Evolutionary conservation across 1,139 yeast genomes (phyloP).

Genomic region (Nakaseomyces nivariensis): DNA sequence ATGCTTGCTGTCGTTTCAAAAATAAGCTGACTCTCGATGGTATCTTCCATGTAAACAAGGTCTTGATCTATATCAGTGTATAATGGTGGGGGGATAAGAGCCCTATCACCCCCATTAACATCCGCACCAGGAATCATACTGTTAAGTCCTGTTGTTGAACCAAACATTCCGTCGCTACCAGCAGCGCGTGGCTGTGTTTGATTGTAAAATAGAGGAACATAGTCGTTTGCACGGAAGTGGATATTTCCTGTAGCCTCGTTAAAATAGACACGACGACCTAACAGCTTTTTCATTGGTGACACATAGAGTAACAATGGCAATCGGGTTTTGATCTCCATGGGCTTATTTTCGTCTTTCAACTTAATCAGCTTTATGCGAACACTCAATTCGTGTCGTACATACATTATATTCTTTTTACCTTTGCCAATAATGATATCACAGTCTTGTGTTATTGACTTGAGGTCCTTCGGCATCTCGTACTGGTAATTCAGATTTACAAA

Average conservation of each 20-base stretch:
- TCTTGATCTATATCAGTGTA: constrained; percentile 11
- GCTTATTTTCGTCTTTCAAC: constrained; percentile 9
- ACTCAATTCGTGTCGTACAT: constrained; percentile 22
- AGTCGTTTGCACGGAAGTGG: constrained; percentile 34
- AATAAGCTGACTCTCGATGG: background rate
- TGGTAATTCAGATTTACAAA: constrained; percentile 43
- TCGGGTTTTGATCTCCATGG: constrained; percentile 36
- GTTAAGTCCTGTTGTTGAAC: background rate
- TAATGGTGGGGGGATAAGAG: constrained; percentile 15
- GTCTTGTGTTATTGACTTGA: constrained; percentile 48
- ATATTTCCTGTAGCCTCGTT: constrained; percentile 40
- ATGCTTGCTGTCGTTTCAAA: constrained; percentile 4
- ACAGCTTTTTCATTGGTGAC: constrained; percentile 44
- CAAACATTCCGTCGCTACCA: background rate
- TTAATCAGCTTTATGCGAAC: constrained; percentile 17
- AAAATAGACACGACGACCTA: constrained; percentile 43
- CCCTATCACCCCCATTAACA: background rate
- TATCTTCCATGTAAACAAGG: background rate
- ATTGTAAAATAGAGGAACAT: constrained; percentile 17
- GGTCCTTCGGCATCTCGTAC: constrained; percentile 41
- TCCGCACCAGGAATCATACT: background rate
- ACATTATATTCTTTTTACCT: constrained; percentile 30
- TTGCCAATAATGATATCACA: constrained; percentile 37
- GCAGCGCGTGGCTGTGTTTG: constrained; percentile 1
- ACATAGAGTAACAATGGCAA: constrained; percentile 51